Conservation (phyloP, 169 alveolate genomes). For the Plasmodium vinckei region DNA sequence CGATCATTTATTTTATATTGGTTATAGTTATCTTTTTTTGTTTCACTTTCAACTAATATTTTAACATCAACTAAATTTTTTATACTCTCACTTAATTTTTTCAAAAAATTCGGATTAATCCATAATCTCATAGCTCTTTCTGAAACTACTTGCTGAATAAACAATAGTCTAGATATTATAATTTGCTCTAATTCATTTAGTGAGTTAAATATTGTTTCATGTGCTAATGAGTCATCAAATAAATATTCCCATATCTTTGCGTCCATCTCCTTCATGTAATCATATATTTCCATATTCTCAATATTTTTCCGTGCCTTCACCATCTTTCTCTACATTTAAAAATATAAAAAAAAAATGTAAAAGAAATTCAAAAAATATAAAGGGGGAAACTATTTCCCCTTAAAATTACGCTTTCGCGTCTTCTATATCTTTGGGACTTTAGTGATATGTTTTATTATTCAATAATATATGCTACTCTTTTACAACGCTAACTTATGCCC, state of each 20-base stretch:
- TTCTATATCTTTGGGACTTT: no score
- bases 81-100: slow-evolving; percentile 81
- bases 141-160: slow-evolving; percentile 87
- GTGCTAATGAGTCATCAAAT: slow-evolving; percentile 75
- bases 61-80: slow-evolving; percentile 74
- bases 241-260: slow-evolving; percentile 63
- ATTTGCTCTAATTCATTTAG: slow-evolving; percentile 86
- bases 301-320: slow-evolving; percentile 65
- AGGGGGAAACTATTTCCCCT: no score
- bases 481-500: no score
- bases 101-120: slow-evolving; percentile 82
- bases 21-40: slow-evolving; percentile 70
- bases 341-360: not conserved
- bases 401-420: no score
- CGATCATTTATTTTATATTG: slow-evolving; percentile 66
- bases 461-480: no score
- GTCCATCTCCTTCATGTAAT: slow-evolving; percentile 68
- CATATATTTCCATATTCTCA: slow-evolving; percentile 75
- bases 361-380: no score
- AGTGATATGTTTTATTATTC: no score
- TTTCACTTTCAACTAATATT: slow-evolving; percentile 64
- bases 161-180: slow-evolving; percentile 83
- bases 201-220: slow-evolving; percentile 81
- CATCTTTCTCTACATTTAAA: slow-evolving; percentile 16
- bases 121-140: slow-evolving; percentile 90